phyloP scores from a whole-genome alignment of 2,329 filamentous ascomycete genomes.

The Phyllosticta citrichinensis region DNA sequence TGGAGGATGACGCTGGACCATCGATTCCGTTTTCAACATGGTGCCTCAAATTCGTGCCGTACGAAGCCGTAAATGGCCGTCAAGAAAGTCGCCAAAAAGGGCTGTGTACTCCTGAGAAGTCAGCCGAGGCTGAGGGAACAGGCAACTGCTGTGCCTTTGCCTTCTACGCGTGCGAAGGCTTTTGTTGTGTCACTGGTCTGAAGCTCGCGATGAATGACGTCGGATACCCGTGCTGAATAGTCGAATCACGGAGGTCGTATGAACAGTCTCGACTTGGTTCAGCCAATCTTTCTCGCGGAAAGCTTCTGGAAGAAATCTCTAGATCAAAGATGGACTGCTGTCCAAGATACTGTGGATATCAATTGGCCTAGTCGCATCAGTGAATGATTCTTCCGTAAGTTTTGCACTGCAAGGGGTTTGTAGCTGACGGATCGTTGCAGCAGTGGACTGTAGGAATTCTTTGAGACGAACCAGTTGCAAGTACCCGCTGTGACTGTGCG shows the following conservation, averaged over 20 bases:
- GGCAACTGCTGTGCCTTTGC: not conserved
- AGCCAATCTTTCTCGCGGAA: conserved; percentile 11
- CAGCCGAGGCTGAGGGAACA: not conserved
- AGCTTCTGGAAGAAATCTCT: conserved; percentile 16
- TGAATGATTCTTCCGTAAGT: not conserved
- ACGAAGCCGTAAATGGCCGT: not conserved
- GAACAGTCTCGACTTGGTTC: conserved; percentile 8
- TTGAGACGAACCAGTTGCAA: conserved; percentile 25
- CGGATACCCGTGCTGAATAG: not conserved
- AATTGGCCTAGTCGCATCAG: conserved; percentile 6
- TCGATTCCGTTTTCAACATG: conserved; percentile 20
- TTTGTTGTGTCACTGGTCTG: not conserved
- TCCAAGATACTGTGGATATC: conserved; percentile 3
- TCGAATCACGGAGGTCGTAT: not conserved
- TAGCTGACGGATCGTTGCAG: conserved; percentile 22
- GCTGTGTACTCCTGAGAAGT: not conserved
- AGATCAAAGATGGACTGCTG: conserved; percentile 8
- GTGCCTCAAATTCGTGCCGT: not conserved
- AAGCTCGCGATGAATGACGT: conserved; percentile 7
- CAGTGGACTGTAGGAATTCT: conserved; percentile 18
- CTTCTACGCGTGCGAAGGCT: conserved; percentile 3
- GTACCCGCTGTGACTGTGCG: conserved; percentile 23
- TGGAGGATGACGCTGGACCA: conserved; percentile 27
- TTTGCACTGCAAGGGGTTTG: conserved; percentile 20
- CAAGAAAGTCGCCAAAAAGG: not conserved